Base-by-base conservation (phyloP, 768 basidiomycete genomes). In the Cystobasidium tubakii region DNA sequence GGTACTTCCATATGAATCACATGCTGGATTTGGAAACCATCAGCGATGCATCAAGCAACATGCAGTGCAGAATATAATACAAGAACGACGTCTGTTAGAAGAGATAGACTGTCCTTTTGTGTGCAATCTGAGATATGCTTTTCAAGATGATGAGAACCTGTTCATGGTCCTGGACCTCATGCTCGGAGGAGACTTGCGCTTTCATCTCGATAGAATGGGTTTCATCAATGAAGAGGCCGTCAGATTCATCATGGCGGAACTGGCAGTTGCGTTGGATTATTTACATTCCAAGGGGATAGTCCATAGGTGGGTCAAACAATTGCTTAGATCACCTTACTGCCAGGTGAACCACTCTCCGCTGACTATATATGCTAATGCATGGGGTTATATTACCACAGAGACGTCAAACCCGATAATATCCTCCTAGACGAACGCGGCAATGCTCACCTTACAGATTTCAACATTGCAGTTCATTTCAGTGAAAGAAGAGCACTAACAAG, bases 401-500 rank as follows among this genome's bases (percentile, higher is more conserved):
- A 98, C 82, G 81, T 99, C 74, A 98, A 99, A 81, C 96, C 96
- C 1, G 96, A 98, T 81, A 98, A 99, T 81, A 89, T 99, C 77
- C 86, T 99, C 17, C 85, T 99, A 71, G 95, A 98, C 81, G 87
- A 89, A n/a, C 83, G 84, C 79, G 96, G 96, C 0, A 94, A 99
- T 80, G 95, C 91, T 0, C 95, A 98, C 80, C 84, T 99, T 78
- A 98, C 96, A 10, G 96, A 99, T 83, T 96, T 99, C 84, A 99
- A 99, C 79, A 93, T 99, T 77, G 96, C 95, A 27, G 95, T 98
- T 9, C 95, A 98, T 81, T 97, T 92, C 81, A 95, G 94, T 13
- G 90, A 91, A 74, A 85, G 89, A 66, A 86, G 94, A 42, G 79
- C 90, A 75, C 89, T 98, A 81, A 92, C 91, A 0, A 92, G 91